Evolutionary conservation across 2,329 filamentous ascomycete genomes (phyloP).

Genomic region (Endothia cerciana): DNA sequence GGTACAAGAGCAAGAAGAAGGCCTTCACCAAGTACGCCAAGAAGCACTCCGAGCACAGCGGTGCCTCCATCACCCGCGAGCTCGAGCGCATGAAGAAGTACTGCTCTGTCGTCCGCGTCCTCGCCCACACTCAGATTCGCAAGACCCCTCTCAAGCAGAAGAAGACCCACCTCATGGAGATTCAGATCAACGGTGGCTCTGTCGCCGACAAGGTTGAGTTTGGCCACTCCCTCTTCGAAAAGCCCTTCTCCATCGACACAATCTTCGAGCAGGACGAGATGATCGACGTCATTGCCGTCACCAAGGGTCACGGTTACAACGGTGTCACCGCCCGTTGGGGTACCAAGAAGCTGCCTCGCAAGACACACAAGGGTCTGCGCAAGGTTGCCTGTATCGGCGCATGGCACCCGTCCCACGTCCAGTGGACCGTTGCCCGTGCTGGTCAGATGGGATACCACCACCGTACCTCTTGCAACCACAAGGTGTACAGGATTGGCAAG

Average conservation of each 20-base stretch:
- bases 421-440: conserved; percentile 99
- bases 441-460: conserved; percentile 99
- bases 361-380: conserved; percentile 99
- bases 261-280: conserved; percentile 99
- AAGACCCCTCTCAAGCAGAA: conserved; percentile 99
- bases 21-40: conserved; percentile 99
- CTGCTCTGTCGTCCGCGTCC: conserved; percentile 98
- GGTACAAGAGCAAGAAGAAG: conserved; percentile 99
- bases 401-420: conserved; percentile 99
- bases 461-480: conserved; percentile 99
- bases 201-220: conserved; percentile 96
- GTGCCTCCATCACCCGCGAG: conserved; percentile 90
- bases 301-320: conserved; percentile 98
- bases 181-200: conserved; percentile 98
- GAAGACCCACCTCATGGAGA: conserved; percentile 99
- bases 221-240: conserved; percentile 96
- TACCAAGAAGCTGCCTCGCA: conserved; percentile 99
- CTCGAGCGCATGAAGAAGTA: conserved; percentile 99
- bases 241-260: conserved; percentile 88
- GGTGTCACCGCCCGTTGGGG: conserved; percentile 99
- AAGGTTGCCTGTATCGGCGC: conserved; percentile 99
- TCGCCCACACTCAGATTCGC: conserved; percentile 99
- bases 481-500: conserved; percentile 98
- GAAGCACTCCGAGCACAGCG: conserved; percentile 96
- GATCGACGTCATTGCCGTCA: conserved; percentile 98